Conservation (phyloP, 164 flowering plant genomes). For the Tinospora cordifolia region DNA sequence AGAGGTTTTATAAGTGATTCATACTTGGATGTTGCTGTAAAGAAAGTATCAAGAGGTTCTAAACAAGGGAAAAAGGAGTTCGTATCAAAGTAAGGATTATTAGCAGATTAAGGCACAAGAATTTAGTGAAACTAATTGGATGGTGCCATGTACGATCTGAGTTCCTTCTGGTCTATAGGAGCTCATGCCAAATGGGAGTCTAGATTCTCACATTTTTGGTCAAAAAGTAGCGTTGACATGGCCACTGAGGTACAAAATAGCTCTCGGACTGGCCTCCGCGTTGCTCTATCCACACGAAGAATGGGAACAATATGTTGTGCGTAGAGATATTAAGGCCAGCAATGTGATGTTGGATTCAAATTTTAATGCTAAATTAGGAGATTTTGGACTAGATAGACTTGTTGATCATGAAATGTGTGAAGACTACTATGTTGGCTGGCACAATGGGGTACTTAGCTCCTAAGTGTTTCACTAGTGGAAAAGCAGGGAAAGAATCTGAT, state of each 20-base stretch:
- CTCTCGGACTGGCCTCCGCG: constrained; percentile 41
- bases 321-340: constrained; percentile 50
- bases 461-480: constrained; percentile 16
- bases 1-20: constrained; percentile 13
- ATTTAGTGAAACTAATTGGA: constrained; percentile 18
- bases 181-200: constrained; percentile 36
- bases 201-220: constrained; percentile 30
- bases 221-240: constrained; percentile 21
- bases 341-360: constrained; percentile 44
- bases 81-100: constrained; percentile 18
- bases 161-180: constrained; percentile 20
- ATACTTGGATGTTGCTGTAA: background rate
- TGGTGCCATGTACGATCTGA: constrained; percentile 20
- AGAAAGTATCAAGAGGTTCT: constrained; percentile 15
- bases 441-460: constrained; percentile 32
- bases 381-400: constrained; percentile 31
- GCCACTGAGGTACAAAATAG: constrained; percentile 35
- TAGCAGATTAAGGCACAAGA: constrained; percentile 16
- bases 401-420: constrained; percentile 18
- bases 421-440: constrained; percentile 23
- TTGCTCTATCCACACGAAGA: constrained; percentile 50
- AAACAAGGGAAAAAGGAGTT: constrained; percentile 18
- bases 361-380: constrained; percentile 27
- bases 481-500: constrained; percentile 23
- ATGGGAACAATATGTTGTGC: constrained; percentile 54